phyloP scores from a whole-genome alignment of 2,329 filamentous ascomycete genomes.

The Aspergillus candidus region DNA sequence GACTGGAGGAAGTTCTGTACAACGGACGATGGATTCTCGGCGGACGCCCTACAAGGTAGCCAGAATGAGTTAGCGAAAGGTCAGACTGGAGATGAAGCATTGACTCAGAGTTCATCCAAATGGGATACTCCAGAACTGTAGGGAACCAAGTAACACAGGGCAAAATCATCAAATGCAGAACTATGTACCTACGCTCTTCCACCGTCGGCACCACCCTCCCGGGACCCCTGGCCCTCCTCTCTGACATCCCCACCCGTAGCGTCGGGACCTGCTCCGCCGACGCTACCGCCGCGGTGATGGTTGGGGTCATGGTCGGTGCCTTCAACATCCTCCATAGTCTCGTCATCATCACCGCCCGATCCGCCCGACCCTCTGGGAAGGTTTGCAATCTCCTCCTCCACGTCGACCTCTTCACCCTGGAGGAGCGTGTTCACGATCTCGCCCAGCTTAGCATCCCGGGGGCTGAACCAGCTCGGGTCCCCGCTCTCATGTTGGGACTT shows the following conservation, averaged over 20 bases:
- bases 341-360: conserved; percentile 57
- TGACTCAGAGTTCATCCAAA: conserved; percentile 1
- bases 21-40: conserved; percentile 65
- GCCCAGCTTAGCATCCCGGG: conserved; percentile 78
- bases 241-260: conserved; percentile 88
- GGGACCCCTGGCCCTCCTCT: conserved; percentile 78
- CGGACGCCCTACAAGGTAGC: conserved; percentile 49
- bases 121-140: background rate
- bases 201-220: conserved; percentile 92
- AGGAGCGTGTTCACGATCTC: conserved; percentile 78
- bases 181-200: conserved; percentile 94
- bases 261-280: conserved; percentile 75
- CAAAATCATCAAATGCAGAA: conserved; percentile 23
- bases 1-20: conserved; percentile 88
- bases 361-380: conserved; percentile 44
- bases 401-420: conserved; percentile 82
- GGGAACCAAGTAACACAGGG: conserved; percentile 5
- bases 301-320: conserved; percentile 53
- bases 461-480: conserved; percentile 74
- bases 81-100: conserved; percentile 4
- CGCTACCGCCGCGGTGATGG: conserved; percentile 55
- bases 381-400: conserved; percentile 64
- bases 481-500: conserved; percentile 68
- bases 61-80: conserved; percentile 41
- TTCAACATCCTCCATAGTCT: conserved; percentile 74